Conservation (phyloP, 495 filamentous ascomycete species). For the Pyrenula massariospora region DNA sequence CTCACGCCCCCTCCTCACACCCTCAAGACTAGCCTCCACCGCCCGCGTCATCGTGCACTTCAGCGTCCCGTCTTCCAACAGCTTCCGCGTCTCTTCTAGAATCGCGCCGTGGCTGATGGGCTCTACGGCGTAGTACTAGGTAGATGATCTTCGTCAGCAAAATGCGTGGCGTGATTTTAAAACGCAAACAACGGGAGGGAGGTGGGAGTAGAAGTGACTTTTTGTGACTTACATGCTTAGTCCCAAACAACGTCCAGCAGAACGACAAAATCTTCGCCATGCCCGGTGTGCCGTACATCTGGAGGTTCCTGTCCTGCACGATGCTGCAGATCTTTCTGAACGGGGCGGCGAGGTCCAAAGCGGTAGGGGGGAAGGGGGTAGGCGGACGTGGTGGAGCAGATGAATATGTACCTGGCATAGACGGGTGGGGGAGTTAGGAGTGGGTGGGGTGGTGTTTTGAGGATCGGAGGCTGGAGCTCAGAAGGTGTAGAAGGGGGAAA, state of each 20-base stretch:
- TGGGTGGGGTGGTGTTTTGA: background rate
- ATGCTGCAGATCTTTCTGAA: constrained; percentile 24
- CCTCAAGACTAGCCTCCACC: background rate
- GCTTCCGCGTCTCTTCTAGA: background rate
- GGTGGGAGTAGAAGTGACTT: too few relatives aligned
- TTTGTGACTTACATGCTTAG: constrained; percentile 8
- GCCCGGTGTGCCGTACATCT: constrained; percentile 22
- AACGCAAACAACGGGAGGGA: too few relatives aligned
- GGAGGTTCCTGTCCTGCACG: constrained; percentile 15
- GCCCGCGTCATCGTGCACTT: background rate
- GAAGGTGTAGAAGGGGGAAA: background rate
- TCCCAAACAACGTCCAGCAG: constrained; percentile 18
- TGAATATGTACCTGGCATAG: constrained; percentile 17
- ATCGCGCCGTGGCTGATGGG: background rate
- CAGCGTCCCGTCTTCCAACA: background rate
- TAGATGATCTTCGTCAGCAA: too few relatives aligned
- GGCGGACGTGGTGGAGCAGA: constrained; percentile 1
- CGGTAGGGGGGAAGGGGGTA: constrained; percentile 4
- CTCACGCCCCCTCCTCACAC: background rate
- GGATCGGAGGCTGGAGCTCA: background rate
- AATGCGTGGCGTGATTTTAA: too few relatives aligned
- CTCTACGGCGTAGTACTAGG: background rate
- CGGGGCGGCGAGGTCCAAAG: constrained; percentile 17
- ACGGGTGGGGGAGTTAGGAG: background rate
- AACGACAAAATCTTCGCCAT: constrained; percentile 26